Conservation (phyloP, 345 rosid genomes). For the Eucalyptus tenuipes region DNA sequence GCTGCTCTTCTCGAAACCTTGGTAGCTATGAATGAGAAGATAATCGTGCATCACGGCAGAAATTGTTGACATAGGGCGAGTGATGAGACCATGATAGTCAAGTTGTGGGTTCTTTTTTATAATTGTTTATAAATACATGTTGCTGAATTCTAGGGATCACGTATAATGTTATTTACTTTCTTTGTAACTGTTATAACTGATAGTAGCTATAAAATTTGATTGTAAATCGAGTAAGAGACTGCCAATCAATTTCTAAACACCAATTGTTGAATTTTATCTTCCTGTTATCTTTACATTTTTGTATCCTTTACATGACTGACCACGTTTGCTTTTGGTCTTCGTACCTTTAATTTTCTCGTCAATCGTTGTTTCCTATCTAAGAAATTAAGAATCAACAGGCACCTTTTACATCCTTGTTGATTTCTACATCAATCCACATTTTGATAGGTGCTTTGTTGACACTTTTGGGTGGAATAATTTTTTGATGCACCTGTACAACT, state of each 20-base stretch:
- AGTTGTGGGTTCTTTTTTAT: too few species aligned
- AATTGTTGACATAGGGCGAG: too few species aligned
- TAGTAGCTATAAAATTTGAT: too few species aligned
- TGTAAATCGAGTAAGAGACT: too few species aligned
- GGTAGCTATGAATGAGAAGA: not conserved
- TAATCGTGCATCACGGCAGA: not conserved
- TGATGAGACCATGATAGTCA: too few species aligned
- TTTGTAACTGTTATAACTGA: too few species aligned
- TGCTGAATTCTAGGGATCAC: too few species aligned
- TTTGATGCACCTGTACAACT: not conserved
- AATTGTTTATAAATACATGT: too few species aligned
- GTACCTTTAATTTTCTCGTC: not conserved
- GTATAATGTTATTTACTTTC: too few species aligned
- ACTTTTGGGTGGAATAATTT: not conserved
- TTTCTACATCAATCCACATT: not conserved
- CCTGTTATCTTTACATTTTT: accelerated
- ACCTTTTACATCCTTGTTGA: not conserved
- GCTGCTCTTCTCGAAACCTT: not conserved
- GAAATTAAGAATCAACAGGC: accelerated
- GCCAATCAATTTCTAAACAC: not conserved
- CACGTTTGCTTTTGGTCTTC: accelerated
- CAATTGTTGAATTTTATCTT: not conserved
- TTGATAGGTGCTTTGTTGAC: not conserved
- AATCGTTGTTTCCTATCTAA: accelerated
- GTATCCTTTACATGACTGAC: not conserved